Base-by-base conservation (phyloP, 495 filamentous ascomycete genomes). In the Penicillium simplicissimum region DNA sequence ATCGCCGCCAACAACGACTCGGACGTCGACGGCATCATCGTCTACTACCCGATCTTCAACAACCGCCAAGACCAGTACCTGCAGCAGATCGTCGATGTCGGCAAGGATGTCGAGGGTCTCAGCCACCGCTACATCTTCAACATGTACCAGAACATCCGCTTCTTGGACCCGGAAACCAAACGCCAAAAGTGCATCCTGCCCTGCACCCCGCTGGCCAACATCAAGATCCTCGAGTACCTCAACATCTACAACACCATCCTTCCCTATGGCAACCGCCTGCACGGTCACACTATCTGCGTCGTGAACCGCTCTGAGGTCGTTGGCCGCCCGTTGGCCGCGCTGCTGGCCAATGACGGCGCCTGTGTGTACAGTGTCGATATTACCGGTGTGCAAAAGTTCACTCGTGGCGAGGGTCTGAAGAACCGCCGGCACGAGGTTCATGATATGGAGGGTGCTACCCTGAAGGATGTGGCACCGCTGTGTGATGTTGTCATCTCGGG, bases 71-170 rank as follows among this genome's bases (percentile, higher is more conserved):
- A 98, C 74, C 87, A 88, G 67, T 97, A 97, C 75, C 85, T 98
- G 60, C 95, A 98, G 78, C 92, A 97, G 77, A 89, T 96, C n/a
- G 91, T 96, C 23, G 83, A 90, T 57, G 83, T 96, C 49, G 73
- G 80, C 72, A 98, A 98, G 76, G 95, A 98, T 65, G 95, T 98
- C 58, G 95, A 98, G 69, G 95, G 95, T 23, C 88, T 98, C 55
- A 93, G 88, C 66, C 94, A 97, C 73, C 87, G 84, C 59, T 95
- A 97, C 77, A 88, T 97, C 69, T 95, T 93, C 85, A 98, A 98
- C 82, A 96, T 98, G 92, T 98, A 97, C 81, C 90, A 97, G 81
- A 98, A 98, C 77, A 85, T 95, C 68, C 91, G 95, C 52, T 97
- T 92, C 79, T 82, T 98, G 36, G 95, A 98, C 79, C 78, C 83